phyloP scores from a whole-genome alignment of 257 asterid species.

The Solanum chaucha region DNA sequence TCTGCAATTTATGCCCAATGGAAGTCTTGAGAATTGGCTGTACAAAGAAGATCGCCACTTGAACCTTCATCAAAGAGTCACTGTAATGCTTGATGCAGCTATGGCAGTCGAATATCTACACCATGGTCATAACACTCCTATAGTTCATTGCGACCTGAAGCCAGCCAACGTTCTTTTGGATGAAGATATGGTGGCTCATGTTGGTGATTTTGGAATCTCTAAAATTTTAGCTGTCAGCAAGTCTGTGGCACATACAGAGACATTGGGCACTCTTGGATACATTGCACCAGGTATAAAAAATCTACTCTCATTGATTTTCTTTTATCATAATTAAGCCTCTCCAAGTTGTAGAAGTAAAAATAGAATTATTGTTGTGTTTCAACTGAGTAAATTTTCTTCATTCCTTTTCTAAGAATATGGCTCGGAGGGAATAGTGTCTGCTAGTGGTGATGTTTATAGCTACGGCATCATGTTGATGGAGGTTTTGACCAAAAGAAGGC shows the following conservation, averaged over 20 bases:
- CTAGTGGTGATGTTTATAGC: too few species aligned
- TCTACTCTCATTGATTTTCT: background rate
- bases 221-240: too few species aligned
- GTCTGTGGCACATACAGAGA: too few species aligned
- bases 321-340: too few species aligned
- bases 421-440: too few species aligned
- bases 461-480: background rate
- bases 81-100: background rate
- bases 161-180: too few species aligned
- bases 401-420: background rate
- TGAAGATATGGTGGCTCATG: too few species aligned
- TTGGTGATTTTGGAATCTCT: too few species aligned
- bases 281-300: background rate
- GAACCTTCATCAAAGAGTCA: background rate
- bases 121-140: background rate
- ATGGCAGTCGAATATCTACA: background rate
- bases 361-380: background rate
- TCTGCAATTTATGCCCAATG: background rate
- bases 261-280: background rate
- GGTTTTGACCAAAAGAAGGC: background rate
- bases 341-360: too few species aligned
- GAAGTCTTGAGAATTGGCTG: background rate
- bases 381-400: background rate
- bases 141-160: too few species aligned
- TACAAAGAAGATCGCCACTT: background rate